phyloP scores from a whole-genome alignment of 225 moss, liverwort and hornwort genomes.

The Thuidium tamariscinum region DNA sequence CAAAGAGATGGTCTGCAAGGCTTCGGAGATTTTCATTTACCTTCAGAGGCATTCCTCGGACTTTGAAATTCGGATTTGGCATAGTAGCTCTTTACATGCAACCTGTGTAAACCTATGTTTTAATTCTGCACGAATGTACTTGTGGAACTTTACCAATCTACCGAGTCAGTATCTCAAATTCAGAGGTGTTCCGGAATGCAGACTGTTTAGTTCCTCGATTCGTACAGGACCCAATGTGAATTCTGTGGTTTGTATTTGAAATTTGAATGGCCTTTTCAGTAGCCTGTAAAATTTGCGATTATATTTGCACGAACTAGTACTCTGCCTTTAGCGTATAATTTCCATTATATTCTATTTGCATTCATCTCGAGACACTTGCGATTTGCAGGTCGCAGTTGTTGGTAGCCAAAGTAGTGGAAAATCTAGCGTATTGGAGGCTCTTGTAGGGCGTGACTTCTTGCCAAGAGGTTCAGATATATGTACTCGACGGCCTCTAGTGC shows the following conservation, averaged over 20 bases:
- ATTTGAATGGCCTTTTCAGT: neutral
- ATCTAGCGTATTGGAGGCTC: constrained; percentile 95
- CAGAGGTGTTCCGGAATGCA: neutral
- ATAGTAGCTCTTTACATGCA: neutral
- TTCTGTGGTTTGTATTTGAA: neutral
- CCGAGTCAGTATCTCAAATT: neutral
- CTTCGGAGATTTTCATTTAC: neutral
- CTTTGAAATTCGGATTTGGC: neutral
- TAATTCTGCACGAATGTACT: neutral
- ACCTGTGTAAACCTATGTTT: neutral
- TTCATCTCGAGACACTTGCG: neutral
- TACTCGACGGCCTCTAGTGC: constrained; percentile 86
- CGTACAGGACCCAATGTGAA: neutral
- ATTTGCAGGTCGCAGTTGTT: constrained; percentile 81
- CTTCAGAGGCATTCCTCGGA: neutral
- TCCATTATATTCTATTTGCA: neutral
- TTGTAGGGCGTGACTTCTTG: constrained; percentile 95
- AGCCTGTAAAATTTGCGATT: neutral
- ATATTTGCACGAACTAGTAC: neutral
- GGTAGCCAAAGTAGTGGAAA: constrained; percentile 99
- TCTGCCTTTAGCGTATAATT: neutral
- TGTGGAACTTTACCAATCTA: neutral
- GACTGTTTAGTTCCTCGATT: neutral
- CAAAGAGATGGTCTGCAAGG: neutral
- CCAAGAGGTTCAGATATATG: constrained; percentile 97